Conservation (phyloP, 371 early-diverging fungal species). For the Sporodiniella umbellata region DNA sequence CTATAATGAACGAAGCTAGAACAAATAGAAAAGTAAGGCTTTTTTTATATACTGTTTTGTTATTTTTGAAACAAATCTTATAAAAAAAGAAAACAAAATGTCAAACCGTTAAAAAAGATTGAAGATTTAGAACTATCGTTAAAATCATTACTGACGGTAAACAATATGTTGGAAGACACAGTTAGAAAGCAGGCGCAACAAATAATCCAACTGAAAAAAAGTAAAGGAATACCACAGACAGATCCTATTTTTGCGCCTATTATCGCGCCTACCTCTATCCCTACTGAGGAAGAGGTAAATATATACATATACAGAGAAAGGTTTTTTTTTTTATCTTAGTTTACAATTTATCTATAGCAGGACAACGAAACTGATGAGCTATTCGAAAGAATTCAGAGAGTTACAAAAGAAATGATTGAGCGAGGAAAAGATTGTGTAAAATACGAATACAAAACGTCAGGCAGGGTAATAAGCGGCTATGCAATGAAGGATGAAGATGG, state of each 20-base stretch:
- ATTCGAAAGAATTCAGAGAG: conserved; percentile 31
- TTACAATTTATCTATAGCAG: too few species aligned
- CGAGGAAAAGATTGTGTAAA: conserved; percentile 37
- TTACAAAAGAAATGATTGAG: conserved; percentile 41
- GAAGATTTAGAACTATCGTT: conserved; percentile 55
- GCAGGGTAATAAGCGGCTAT: conserved; percentile 37
- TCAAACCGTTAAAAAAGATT: conserved; percentile 27
- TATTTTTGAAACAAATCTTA: too few species aligned
- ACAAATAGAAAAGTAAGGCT: conserved; percentile 46
- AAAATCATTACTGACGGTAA: conserved; percentile 44
- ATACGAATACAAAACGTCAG: conserved; percentile 36
- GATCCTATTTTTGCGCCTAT: neutral
- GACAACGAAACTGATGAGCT: conserved; percentile 28
- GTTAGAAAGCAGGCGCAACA: conserved; percentile 50
- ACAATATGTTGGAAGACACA: conserved; percentile 51
- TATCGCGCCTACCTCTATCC: too few species aligned
- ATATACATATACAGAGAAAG: too few species aligned
- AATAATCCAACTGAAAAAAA: conserved; percentile 37
- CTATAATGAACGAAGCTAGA: conserved; percentile 36
- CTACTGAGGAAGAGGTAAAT: too few species aligned
- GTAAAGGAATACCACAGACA: neutral
- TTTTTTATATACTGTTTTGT: too few species aligned
- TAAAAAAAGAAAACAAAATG: neutral
- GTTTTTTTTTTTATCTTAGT: too few species aligned
- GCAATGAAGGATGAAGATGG: conserved; percentile 8